Evolutionary conservation across 2,329 filamentous ascomycete species (phyloP).

Genomic region (Arthrobotrys sphaeroides): DNA sequence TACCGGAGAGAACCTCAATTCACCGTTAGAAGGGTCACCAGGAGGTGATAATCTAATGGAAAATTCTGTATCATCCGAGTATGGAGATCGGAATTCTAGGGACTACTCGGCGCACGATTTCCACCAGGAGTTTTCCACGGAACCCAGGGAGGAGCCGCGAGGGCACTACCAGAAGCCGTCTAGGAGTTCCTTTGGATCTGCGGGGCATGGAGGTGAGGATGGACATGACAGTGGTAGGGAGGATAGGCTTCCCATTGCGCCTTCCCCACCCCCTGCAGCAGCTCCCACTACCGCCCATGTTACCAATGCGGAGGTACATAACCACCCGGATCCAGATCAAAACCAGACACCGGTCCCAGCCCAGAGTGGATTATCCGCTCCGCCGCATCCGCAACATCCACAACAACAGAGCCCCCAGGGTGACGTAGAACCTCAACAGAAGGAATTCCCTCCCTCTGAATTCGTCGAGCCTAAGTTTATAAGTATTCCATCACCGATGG

Average conservation of each 20-base stretch:
- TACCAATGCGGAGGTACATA: slow-evolving; percentile 18
- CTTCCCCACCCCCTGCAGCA: slow-evolving; percentile 42
- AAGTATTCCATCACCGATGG: slow-evolving; percentile 52
- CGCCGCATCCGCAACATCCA: slow-evolving; percentile 21
- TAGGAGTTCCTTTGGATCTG: slow-evolving; percentile 44
- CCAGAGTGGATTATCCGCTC: slow-evolving; percentile 40
- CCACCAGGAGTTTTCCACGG: slow-evolving; percentile 26
- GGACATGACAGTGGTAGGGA: slow-evolving; percentile 31
- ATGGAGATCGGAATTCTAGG: slow-evolving; percentile 35
- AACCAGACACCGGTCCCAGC: slow-evolving; percentile 37
- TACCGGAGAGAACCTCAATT: slow-evolving; percentile 23
- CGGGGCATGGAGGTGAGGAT: slow-evolving; percentile 29
- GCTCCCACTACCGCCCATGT: slow-evolving; percentile 15
- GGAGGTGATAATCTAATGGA: not conserved
- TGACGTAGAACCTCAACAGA: slow-evolving; percentile 18
- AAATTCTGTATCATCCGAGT: slow-evolving; percentile 27
- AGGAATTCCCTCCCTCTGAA: slow-evolving; percentile 41
- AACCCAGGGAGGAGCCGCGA: slow-evolving; percentile 14
- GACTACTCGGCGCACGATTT: slow-evolving; percentile 47
- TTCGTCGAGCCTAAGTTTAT: slow-evolving; percentile 53
- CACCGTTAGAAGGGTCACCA: slow-evolving; percentile 24
- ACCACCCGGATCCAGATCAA: slow-evolving; percentile 32
- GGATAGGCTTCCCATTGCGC: slow-evolving; percentile 41
- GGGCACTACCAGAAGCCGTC: slow-evolving; percentile 42
- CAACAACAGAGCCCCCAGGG: not conserved